Evolutionary conservation across 2,329 filamentous ascomycete species (phyloP).

Genomic region (Diaporthe capsici): DNA sequence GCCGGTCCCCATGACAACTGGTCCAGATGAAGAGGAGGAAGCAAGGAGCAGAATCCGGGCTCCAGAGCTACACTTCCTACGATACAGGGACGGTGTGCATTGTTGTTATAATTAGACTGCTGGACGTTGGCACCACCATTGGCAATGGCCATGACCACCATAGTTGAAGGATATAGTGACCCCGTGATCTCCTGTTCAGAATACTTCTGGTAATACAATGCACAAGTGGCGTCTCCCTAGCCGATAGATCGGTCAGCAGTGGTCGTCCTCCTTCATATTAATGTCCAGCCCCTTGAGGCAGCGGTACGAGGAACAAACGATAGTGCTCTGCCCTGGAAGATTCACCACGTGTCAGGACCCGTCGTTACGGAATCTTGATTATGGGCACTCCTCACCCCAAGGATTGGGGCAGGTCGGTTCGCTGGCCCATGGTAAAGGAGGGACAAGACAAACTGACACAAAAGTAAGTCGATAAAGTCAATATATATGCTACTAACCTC

Average conservation of each 20-base stretch:
- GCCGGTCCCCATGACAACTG: neutral
- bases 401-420: neutral
- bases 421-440: neutral
- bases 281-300: too few species aligned
- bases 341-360: too few species aligned
- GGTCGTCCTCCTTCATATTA: neutral
- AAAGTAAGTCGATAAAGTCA: neutral
- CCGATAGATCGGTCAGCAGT: neutral
- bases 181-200: neutral
- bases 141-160: neutral
- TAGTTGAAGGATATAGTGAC: neutral
- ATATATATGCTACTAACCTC: slow-evolving; percentile 16
- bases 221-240: neutral
- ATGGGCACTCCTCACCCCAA: too few species aligned
- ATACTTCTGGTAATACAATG: neutral
- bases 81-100: neutral
- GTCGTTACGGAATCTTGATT: too few species aligned
- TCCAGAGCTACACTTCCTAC: neutral
- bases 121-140: neutral
- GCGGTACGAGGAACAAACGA: too few species aligned
- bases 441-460: neutral
- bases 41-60: neutral
- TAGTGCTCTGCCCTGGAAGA: too few species aligned
- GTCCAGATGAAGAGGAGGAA: neutral
- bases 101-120: neutral